Evolutionary conservation across 495 filamentous ascomycete genomes (phyloP).

Genomic region (Daldinia bambusicola): DNA sequence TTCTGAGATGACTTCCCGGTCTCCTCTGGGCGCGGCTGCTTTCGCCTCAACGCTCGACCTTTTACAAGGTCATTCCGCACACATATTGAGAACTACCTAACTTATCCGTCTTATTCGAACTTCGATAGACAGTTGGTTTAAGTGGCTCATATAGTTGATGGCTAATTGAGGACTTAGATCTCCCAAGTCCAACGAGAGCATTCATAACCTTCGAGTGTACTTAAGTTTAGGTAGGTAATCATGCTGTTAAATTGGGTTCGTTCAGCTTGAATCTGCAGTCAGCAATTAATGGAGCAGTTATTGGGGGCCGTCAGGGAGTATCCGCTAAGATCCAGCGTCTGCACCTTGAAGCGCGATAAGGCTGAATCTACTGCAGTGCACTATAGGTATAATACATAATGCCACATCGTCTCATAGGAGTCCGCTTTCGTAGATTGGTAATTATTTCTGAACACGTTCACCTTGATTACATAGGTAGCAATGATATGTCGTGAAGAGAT

Average conservation of each 20-base stretch:
- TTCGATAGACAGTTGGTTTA: too few species aligned
- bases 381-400: too few species aligned
- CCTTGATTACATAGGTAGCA: too few species aligned
- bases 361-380: constrained; percentile 3
- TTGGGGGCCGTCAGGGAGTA: neutral
- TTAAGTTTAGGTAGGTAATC: too few species aligned
- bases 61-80: neutral
- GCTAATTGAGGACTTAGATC: too few species aligned
- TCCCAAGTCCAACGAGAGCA: neutral
- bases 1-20: neutral
- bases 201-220: too few species aligned
- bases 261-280: constrained; percentile 2
- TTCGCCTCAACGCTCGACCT: neutral
- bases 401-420: too few species aligned
- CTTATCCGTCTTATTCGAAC: neutral
- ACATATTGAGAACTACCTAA: neutral
- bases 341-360: neutral
- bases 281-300: constrained; percentile 2
- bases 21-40: neutral
- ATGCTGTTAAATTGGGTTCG: neutral
- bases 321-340: neutral
- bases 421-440: too few species aligned
- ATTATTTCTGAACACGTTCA: too few species aligned
- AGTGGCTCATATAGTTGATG: too few species aligned
- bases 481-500: too few species aligned